Base-by-base conservation (phyloP, 2,329 filamentous ascomycete species). In the Didymella sp. region DNA sequence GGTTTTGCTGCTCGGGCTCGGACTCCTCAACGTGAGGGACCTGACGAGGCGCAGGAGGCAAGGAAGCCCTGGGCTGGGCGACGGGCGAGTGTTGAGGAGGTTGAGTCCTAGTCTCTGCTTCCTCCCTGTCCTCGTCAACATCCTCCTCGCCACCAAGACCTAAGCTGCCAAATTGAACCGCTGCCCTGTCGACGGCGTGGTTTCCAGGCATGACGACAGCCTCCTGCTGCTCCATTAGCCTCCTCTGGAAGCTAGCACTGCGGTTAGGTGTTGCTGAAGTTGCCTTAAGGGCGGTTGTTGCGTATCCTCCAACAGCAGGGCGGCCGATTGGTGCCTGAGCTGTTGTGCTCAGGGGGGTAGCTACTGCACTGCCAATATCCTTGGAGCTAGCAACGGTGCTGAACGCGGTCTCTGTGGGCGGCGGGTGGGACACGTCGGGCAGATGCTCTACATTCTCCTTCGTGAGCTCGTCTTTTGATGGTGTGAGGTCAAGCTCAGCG, bases 131-230 rank as follows among this genome's bases (percentile, higher is more conserved):
- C 62, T 94, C 92, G 72, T 98, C 95, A 61, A 96, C 91, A 51
- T 92, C 74, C 57, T 78, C 73, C 59, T 85, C 85, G 50, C 88
- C 92, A 73, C 91, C 93, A 70, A 99, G 78, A 72, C 89, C 96
- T 82, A 99, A 91, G 76, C 93, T 96, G 62, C 95, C 95, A 75
- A 99, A 99, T 74, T 98, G 94, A 45, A 99, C 92, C 46, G 93
- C 90, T 64, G 94, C 87, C 69, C 92, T 89, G 75, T 98, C 94
- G 25, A 99, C 90, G 50, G 95, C 93, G 66, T 95, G 92, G 80
- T 97, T 96, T 58, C 91, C 92, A 42, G 95, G 95, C 94, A 99
- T 97, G 63, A 96, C 92, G 37, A 99, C 95, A 57, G 95, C 92
- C 80, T 99, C 95, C 77, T 96, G 93, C 75, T 99, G 95, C 69